Evolutionary conservation across 768 basidiomycete species (phyloP), one percentile per base, ranked within the genome.

Genomic region (Neoboletus subvelutipes): DNA sequence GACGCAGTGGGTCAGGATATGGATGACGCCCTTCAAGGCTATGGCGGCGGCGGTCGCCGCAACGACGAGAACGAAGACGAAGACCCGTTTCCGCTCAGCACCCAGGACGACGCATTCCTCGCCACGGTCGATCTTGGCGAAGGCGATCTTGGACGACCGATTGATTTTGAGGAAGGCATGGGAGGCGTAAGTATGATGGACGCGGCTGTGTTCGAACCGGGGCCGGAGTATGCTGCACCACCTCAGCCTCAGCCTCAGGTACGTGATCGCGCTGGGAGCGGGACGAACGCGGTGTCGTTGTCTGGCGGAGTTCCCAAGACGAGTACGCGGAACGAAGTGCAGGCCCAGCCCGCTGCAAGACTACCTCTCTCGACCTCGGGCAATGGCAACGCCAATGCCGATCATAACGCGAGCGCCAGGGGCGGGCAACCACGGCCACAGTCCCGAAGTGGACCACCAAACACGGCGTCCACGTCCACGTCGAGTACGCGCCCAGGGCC

Each of bases 71-170:
- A 53, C 4, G 78, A 71, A 1, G 58, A 55, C 3, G 78, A 71
- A 1, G 75, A 75, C 18, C 60, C 77, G 0, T 85, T 80, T 59
- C 75, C 76, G 12, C 80, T 84, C 60, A 74, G 76, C 54, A 86
- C 86, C 1, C 86, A 91, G 40, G 88, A 90, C 52, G 87, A 84
- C 52, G 83, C 78, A 2, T 80, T 88, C 62, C 73, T 86, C 36
- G 86, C 87, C 20, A 70, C 76, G 11, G 76, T 85, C 24, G 84
- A 84, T 56, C 68, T 83, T 13, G 78, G 75, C 2, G 80, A 80
- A 20, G 75, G 73, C 36, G 80, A 81, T 57, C 51, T 69, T 15
- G 70, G 70, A 41, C 59, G 63, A 40, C 76, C 71, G 9, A 78
- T 78, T 34, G 70, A 78, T 56, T 77, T 69, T 45, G 77, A 77